phyloP scores from a whole-genome alignment of 352 stramenopile genomes.

The Globisporangium megalacanthum region DNA sequence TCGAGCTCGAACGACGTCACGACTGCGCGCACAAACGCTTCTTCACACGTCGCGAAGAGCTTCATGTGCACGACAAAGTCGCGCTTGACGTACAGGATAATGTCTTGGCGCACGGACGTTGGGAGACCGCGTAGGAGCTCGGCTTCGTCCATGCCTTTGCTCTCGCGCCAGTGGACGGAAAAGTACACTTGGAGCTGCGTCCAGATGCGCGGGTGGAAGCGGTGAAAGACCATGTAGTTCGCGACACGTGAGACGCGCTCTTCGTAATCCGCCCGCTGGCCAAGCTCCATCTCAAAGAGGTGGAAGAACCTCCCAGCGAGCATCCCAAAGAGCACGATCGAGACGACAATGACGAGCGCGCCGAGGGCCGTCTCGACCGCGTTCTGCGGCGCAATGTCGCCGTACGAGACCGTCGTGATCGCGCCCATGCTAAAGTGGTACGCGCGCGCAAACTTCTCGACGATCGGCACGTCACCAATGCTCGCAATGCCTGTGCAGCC shows the following conservation, averaged over 20 bases:
- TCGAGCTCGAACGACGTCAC: conserved; percentile 64
- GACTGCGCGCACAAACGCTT: conserved; percentile 51
- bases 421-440: conserved; percentile 37
- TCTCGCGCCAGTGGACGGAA: conserved; percentile 36
- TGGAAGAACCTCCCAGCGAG: conserved; percentile 41
- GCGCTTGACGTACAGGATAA: conserved; percentile 26
- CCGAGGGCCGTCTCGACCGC: conserved; percentile 24
- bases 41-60: conserved; percentile 53
- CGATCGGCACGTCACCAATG: conserved; percentile 17
- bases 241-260: conserved; percentile 34
- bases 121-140: conserved; percentile 35
- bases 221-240: conserved; percentile 36
- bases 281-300: conserved; percentile 41
- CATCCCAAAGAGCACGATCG: conserved; percentile 33
- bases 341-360: conserved; percentile 34
- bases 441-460: conserved; percentile 22
- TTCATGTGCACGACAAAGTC: conserved; percentile 56
- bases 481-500: conserved; percentile 12
- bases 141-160: conserved; percentile 39
- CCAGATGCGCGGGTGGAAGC: conserved; percentile 32
- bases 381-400: conserved; percentile 34
- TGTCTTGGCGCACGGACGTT: conserved; percentile 23
- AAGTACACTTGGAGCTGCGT: conserved; percentile 49
- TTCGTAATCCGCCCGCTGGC: conserved; percentile 39
- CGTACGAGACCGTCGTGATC: conserved; percentile 36